Evolutionary conservation across 2,329 filamentous ascomycete genomes (phyloP).

Genomic region (Trichoderma koningii): DNA sequence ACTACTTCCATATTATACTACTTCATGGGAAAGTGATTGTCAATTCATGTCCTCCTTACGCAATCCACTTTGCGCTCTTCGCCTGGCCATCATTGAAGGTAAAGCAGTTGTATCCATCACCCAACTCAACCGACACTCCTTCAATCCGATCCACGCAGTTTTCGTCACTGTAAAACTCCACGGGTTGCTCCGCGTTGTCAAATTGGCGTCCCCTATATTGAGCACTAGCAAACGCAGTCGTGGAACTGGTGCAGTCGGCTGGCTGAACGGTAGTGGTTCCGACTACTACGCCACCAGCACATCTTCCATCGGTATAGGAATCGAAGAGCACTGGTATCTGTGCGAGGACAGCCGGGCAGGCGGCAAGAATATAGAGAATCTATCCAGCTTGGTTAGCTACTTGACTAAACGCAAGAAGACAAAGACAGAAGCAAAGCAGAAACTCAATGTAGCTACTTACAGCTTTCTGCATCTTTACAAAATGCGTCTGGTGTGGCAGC

Average conservation of each 20-base stretch:
- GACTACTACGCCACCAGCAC: neutral
- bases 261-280: neutral
- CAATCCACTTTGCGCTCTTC: constrained; percentile 2
- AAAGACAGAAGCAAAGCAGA: too few species aligned
- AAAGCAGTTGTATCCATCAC: constrained; percentile 9
- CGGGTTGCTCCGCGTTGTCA: neutral
- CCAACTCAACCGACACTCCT: neutral
- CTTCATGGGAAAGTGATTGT: neutral
- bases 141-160: neutral
- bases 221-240: neutral
- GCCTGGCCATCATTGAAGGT: neutral
- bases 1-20: neutral
- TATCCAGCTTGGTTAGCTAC: neutral
- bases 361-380: neutral
- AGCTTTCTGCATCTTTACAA: neutral
- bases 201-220: neutral
- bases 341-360: neutral
- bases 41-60: neutral
- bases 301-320: neutral
- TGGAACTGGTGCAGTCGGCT: neutral
- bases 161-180: neutral
- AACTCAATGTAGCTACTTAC: neutral
- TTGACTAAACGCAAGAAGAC: too few species aligned
- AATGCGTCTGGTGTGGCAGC: too few species aligned
- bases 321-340: neutral